Conservation (phyloP, 2,329 filamentous ascomycete genomes). For the Phyllosticta citriasiana region DNA sequence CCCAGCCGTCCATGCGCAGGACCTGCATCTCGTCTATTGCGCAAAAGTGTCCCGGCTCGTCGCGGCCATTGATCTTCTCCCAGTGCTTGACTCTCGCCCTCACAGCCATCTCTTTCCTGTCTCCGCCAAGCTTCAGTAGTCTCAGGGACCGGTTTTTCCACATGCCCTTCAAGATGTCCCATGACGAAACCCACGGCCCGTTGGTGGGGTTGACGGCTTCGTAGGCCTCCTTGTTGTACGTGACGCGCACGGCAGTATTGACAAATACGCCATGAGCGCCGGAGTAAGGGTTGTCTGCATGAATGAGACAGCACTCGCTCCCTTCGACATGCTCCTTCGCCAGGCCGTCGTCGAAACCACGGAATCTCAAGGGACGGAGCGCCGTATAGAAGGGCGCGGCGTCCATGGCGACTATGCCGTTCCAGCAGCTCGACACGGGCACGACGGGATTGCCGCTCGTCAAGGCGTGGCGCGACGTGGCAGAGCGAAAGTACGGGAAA, state of each 20-base stretch:
- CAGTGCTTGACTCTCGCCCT: conserved; percentile 6
- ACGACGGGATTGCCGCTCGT: conserved; percentile 44
- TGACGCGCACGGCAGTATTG: conserved; percentile 60
- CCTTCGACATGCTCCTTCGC: conserved; percentile 54
- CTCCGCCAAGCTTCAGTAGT: conserved; percentile 1
- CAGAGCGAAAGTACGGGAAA: conserved; percentile 51
- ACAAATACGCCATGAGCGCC: conserved; percentile 49
- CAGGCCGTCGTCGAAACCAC: conserved; percentile 54
- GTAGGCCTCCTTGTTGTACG: conserved; percentile 41
- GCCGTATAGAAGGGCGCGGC: conserved; percentile 43
- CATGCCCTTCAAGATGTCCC: conserved; percentile 12
- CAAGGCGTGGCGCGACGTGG: conserved; percentile 44
- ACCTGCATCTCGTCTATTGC: conserved; percentile 32
- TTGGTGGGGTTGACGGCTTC: conserved; percentile 12
- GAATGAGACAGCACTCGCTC: conserved; percentile 71
- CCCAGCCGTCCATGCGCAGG: conserved; percentile 25
- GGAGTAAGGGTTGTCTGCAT: conserved; percentile 57
- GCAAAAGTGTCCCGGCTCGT: conserved; percentile 23
- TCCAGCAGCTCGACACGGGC: conserved; percentile 58
- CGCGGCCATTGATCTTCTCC: conserved; percentile 4
- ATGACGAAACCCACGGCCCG: conserved; percentile 12
- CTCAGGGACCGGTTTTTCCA: conserved; percentile 16
- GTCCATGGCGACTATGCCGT: conserved; percentile 50
- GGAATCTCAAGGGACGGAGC: conserved; percentile 37
- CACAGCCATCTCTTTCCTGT: conserved; percentile 1